These are phyloP conservation scores for Sequoia sempervirens DNA, from an alignment of 75 land plant genomes.

Conservation along the genomic window DNA sequence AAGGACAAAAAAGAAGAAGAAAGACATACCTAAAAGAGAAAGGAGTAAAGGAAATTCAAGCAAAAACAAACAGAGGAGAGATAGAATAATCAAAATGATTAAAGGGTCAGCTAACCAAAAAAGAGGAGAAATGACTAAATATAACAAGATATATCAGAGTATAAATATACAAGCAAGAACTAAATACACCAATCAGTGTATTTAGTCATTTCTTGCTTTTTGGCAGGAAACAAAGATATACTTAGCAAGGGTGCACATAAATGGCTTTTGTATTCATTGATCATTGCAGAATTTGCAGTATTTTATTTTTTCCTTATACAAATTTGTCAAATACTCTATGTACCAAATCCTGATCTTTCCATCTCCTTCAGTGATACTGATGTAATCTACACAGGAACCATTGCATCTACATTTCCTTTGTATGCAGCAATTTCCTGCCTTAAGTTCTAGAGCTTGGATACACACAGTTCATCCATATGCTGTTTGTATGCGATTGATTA, in stretches of 20 bases:
- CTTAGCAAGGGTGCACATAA: neutral
- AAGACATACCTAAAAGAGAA: no score
- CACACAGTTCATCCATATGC: neutral
- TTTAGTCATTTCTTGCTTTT: neutral
- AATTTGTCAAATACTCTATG: neutral
- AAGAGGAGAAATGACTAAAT: no score
- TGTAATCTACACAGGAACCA: neutral
- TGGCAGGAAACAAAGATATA: neutral
- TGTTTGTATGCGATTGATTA: neutral
- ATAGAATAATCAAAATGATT: no score
- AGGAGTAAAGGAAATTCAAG: no score
- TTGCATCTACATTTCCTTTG: neutral
- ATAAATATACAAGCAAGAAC: no score
- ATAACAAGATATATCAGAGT: no score
- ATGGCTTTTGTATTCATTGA: no score
- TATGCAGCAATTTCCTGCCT: neutral
- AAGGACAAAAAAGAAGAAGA: no score
- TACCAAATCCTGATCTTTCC: neutral
- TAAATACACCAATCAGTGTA: no score
- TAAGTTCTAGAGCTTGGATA: neutral
- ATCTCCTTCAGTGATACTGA: neutral
- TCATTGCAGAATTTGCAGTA: no score
- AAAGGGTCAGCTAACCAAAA: no score
- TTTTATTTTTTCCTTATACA: neutral
- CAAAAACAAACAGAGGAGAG: no score